Evolutionary conservation across 441 rosid species (phyloP).

Genomic region (Brassica hybrid): DNA sequence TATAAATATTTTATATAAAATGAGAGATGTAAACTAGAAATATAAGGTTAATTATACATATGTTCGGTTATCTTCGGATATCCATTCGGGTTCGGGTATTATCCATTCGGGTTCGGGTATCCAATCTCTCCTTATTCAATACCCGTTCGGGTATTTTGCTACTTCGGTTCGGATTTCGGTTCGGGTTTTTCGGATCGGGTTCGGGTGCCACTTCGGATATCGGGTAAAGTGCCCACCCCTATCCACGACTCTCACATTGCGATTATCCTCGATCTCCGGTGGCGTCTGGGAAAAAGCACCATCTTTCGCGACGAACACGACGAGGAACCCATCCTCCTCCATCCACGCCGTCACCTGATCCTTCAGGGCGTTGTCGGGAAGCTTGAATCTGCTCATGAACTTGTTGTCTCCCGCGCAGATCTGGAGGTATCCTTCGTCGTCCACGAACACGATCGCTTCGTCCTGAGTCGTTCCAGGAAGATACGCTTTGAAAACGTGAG

Average conservation of each 20-base stretch:
- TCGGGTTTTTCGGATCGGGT: no score
- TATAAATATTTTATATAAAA: no score
- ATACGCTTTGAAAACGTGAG: slow-evolving; percentile 59
- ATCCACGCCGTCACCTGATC: slow-evolving; percentile 52
- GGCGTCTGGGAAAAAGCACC: background rate
- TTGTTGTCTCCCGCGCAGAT: slow-evolving; percentile 50
- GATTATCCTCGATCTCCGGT: slow-evolving; percentile 17
- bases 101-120: no score
- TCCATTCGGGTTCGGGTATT: no score
- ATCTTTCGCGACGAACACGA: slow-evolving; percentile 49
- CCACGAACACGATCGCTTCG: slow-evolving; percentile 57
- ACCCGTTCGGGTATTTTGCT: no score
- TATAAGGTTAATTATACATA: no score
- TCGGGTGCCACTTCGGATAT: no score
- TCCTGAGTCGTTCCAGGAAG: slow-evolving; percentile 47
- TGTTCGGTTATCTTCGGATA: no score
- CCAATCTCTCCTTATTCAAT: no score
- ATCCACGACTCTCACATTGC: slow-evolving; percentile 43
- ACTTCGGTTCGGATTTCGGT: no score
- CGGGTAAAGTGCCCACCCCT: no score
- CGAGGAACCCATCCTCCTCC: slow-evolving; percentile 49
- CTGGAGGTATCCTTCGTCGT: slow-evolving; percentile 58
- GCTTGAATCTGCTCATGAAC: slow-evolving; percentile 55
- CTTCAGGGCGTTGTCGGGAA: slow-evolving; percentile 43
- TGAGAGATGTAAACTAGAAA: no score